Percentiles rank a stretch among this genome's conserved stretches.
Evolutionary conservation across 2,329 filamentous ascomycete species (phyloP).

Genomic region (Neobulgaria alba): DNA sequence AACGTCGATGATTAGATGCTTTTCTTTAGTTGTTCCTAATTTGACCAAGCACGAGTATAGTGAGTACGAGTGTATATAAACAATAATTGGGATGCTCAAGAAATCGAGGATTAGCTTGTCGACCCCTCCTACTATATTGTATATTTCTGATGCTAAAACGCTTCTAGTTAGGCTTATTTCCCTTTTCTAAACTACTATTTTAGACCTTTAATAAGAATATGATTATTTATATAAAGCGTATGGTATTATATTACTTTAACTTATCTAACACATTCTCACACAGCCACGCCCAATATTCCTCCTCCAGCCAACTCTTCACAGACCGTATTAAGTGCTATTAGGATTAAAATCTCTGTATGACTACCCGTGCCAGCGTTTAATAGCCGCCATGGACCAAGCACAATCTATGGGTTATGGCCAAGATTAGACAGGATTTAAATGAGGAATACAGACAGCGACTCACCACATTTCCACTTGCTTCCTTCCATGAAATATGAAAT

Average conservation of each 20-base stretch:
- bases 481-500: slow-evolving; percentile 17
- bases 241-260: slow-evolving; percentile 9
- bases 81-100: slow-evolving; percentile 3
- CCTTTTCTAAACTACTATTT: no score
- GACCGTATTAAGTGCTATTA: slow-evolving; percentile 9
- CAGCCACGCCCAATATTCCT: slow-evolving; percentile 10
- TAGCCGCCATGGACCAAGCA: slow-evolving; percentile 14
- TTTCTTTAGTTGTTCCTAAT: slow-evolving; percentile 7
- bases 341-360: slow-evolving; percentile 11
- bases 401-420: slow-evolving; percentile 8
- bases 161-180: slow-evolving; percentile 10
- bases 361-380: slow-evolving; percentile 12
- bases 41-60: slow-evolving; percentile 10
- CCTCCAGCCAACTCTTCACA: slow-evolving; percentile 9
- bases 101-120: no score
- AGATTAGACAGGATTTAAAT: no score
- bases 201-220: no score
- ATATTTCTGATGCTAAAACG: slow-evolving; percentile 13
- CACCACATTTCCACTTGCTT: slow-evolving; percentile 13
- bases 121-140: slow-evolving; percentile 8
- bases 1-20: slow-evolving; percentile 5
- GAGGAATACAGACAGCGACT: no score
- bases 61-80: no score
- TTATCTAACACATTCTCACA: slow-evolving; percentile 7
- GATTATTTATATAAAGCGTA: no score